These are phyloP conservation scores for Brassica balearica DNA, from an alignment of 441 rosid genomes.

Conservation along the genomic window DNA sequence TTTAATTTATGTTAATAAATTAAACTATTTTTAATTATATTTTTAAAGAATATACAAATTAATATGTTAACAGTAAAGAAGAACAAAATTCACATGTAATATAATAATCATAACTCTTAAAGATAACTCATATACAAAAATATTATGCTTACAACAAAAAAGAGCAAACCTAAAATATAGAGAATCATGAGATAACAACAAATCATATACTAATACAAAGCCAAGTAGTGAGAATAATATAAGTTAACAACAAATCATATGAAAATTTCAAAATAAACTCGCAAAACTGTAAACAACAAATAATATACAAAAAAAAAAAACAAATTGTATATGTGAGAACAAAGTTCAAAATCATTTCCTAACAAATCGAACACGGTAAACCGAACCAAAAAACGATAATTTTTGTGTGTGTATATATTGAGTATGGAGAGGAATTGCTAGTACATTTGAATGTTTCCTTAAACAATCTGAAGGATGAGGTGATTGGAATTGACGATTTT, in stretches of 20 bases:
- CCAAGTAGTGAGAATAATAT: neutral
- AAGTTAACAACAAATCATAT: neutral
- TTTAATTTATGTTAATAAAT: too few species aligned
- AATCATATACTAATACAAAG: neutral
- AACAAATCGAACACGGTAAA: neutral
- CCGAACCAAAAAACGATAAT: neutral
- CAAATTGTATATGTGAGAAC: neutral
- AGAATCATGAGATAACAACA: neutral
- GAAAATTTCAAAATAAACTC: too few species aligned
- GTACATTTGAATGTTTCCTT: neutral
- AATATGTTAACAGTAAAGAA: neutral
- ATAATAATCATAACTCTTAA: neutral
- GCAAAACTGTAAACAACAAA: too few species aligned
- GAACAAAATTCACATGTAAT: neutral
- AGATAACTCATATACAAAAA: neutral
- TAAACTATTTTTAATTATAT: too few species aligned
- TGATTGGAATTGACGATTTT: neutral
- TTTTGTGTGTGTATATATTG: neutral
- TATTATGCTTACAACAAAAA: neutral
- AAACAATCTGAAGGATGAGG: neutral
- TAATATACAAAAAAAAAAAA: neutral
- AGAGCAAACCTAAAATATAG: neutral
- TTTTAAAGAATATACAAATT: too few species aligned
- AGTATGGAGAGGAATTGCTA: neutral
- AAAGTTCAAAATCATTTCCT: neutral